Evolutionary conservation across 164 flowering plant species (phyloP), one percentile per base, ranked within the genome.

Genomic region (Annona cherimola): DNA sequence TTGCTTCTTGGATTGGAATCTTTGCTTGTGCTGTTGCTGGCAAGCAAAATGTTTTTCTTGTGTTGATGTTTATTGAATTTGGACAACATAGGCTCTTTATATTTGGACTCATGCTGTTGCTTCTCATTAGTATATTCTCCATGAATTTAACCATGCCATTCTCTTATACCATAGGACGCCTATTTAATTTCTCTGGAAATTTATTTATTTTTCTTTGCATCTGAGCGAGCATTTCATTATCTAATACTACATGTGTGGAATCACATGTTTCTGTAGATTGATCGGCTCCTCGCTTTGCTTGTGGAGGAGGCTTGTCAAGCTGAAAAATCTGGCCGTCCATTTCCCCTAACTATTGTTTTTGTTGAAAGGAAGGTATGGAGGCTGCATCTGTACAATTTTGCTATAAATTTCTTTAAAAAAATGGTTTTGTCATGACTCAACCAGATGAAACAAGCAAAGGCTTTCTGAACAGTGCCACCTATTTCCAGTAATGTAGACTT

Each of bases 261-360:
- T 50, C 57, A 50, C 14, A 50, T 50, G 57, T 4, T 69, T 42
- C 65, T 83, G 78, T 71, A 87, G 91, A 77, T 84, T 70, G 91
- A 87, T 76, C 74, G 84, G 66, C 88, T 87, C 71, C 81, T 87
- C 67, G 75, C 81, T 63, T 70, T 87, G 81, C 89, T 86, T 66
- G 89, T 87, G 43, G 89, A 84, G 79, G 88, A 82, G 71, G 76
- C 86, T 61, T 73, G 86, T 69, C 86, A 75, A 66, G 79, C 87
- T 72, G 87, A 88, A 75, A 82, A 73, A 67, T 76, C 81, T 66
- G 82, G 87, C 64, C 87, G 73, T 69, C 77, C 82, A 11, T 76
- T 81, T 71, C 91, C 89, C 46, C 83, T 88, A 76, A 83, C 91
- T 63, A 88, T 88, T 72, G 89, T 88, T 44, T 87, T 88, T 82